Base-by-base conservation (phyloP, 2,329 filamentous ascomycete genomes). In the Phialophora macrospora region DNA sequence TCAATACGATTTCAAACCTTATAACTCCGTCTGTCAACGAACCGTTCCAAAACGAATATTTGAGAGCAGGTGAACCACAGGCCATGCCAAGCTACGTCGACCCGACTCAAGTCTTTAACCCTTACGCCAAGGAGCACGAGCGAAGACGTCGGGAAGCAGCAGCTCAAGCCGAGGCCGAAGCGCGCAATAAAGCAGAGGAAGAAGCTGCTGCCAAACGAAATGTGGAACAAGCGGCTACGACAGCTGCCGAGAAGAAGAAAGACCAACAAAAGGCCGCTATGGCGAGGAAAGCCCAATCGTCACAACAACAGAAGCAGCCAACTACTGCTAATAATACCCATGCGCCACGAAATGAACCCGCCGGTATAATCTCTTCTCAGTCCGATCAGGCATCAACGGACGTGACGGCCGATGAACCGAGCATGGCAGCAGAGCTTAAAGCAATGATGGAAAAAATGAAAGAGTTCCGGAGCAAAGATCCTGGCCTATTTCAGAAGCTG, bases 381-480 rank as follows among this genome's bases (percentile, higher is more conserved):
- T n/a, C 17, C 17, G 61, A 54, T 6, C 48, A 59, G 20, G 12
- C 54, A 30, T 55, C 41, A 28, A 12, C 38, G n/a, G 30, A 49
- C 49, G 20, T 52, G 17, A 30, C 41, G 41, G 17, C 24, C 34
- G 24, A 32, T 38, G 71, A 71, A 9, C 76, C 77, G 44, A 76
- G 76, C 24, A 79, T 84, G 57, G 84, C 83, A 66, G 74, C 75
- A 1, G 81, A 85, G 70, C 84, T 86, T 74, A 80, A 82, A 63
- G 77, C 77, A 1, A 82, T 86, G 79, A 83, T 87, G 74, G 80
- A 83, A 41, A 85, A 83, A 70, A 86, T 87, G 83, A 78, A 84
- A 46, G 81, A 86, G 66, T 81, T 85, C 65, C 85, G 86, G 65
- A 75, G 76, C 28, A 82, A 83, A 70, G 83, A 87, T 69, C 85